Base-by-base conservation (phyloP, 163 green algal species). In the Chlorella variabilis region DNA sequence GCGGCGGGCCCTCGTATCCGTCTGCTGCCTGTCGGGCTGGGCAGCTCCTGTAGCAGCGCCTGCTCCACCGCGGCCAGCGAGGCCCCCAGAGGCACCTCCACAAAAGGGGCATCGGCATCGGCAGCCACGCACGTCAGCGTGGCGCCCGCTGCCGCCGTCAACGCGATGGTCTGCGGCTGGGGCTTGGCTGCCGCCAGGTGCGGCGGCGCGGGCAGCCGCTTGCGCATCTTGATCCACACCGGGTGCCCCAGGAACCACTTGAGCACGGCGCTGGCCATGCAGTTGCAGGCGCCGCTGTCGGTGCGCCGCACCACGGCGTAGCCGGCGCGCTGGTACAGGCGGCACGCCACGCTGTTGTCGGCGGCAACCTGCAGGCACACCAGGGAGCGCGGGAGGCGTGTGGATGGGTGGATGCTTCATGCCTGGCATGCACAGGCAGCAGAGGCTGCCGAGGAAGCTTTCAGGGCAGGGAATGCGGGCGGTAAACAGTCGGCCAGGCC, bases 201-300 rank as follows among this genome's bases (percentile, higher is more conserved):
- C 25, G 33, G 20, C 2, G 79, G 70, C 42, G 34, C 59, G 0
- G 59, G 58, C 76, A 87, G 65, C 34, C 29, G 56, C 34, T 80
- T 80, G 25, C 36, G 13, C 83, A 87, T 87, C 61, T 84, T 84
- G 33, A 67, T 59, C 83, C 83, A 87, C 25, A 87, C 76, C 69
- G 70, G 70, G 62, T 87, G 83, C 11, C 83, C 83, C 62, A 87
- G 68, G 38, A 84, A 87, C 23, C 45, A 62, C 13, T 77, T 65
- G 65, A 83, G 56, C 23, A 87, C 68, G 3, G 23, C 29, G 45
- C 41, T 51, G 36, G 45, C 54, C 36, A 87, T 18, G 69, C 83
- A 87, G 62, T n/a, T 27, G 62, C 58, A 87, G 36, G 54, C 34
- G n/a, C 75, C 68, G 29, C 51, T 58, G 59, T 84, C 62, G 58